Evolutionary conservation across 768 basidiomycete genomes (phyloP).

Genomic region (Serendipita vermifera): DNA sequence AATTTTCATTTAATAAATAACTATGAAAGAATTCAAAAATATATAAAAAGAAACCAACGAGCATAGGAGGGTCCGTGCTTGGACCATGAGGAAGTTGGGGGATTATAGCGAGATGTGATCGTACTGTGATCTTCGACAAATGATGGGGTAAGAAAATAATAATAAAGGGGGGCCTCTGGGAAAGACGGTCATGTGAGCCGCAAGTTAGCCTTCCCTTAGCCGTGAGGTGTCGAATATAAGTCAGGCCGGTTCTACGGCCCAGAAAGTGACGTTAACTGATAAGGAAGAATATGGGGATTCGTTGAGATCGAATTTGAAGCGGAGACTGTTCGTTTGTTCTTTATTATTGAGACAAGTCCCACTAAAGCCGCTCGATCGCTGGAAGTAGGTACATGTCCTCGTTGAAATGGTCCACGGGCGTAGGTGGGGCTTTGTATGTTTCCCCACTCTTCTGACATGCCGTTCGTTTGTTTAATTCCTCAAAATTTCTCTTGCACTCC

Average conservation of each 20-base stretch:
- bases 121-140: neutral
- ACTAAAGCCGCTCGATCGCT: neutral
- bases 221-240: no score
- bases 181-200: conserved; percentile 7
- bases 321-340: neutral
- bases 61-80: neutral
- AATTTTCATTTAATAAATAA: neutral
- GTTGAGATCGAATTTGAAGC: neutral
- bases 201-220: conserved; percentile 6
- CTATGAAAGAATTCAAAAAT: neutral
- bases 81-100: neutral
- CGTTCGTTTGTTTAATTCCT: no score
- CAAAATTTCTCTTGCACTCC: neutral
- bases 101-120: neutral
- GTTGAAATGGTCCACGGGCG: neutral
- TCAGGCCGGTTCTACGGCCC: neutral
- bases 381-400: neutral
- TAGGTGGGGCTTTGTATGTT: neutral
- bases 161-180: neutral
- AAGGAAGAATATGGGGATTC: neutral
- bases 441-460: neutral
- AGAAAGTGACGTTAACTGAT: neutral
- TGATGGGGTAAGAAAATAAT: neutral
- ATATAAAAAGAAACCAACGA: neutral
- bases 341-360: neutral